Evolutionary conservation across 2,329 filamentous ascomycete species (phyloP).

Genomic region (Neonectria faginata): DNA sequence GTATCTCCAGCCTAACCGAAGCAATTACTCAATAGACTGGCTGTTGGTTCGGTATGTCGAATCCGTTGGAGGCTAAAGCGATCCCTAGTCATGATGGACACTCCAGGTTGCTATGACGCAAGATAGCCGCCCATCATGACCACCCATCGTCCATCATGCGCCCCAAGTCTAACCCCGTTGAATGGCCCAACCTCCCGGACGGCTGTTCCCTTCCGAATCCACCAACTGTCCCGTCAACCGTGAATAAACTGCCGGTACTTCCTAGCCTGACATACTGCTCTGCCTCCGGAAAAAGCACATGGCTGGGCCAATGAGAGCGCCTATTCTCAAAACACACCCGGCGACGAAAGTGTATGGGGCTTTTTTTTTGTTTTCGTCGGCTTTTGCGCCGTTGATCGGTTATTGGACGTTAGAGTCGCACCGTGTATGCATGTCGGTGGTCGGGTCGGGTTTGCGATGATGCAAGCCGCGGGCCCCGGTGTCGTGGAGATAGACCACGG

Average conservation of each 20-base stretch:
- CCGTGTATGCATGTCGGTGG: not conserved
- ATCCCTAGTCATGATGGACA: not conserved
- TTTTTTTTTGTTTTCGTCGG: not conserved
- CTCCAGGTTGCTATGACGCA: constrained; percentile 3
- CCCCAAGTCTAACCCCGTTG: not conserved
- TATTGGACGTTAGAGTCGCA: not conserved
- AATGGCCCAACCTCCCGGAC: not conserved
- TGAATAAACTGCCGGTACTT: not conserved
- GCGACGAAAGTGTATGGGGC: not conserved
- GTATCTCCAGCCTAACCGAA: not conserved
- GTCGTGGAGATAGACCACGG: not conserved
- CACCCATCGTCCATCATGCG: not conserved
- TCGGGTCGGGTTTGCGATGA: not conserved
- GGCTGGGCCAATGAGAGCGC: constrained; percentile 3
- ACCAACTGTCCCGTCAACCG: too few relatives aligned
- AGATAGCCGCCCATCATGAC: not conserved
- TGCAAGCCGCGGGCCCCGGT: constrained; percentile 9
- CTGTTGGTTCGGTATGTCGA: not conserved
- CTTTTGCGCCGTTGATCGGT: not conserved
- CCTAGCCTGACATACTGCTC: not conserved
- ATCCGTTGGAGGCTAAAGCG: not conserved
- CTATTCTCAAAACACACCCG: not conserved
- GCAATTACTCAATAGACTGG: not conserved
- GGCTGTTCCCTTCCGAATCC: not conserved
- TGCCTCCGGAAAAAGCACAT: constrained; percentile 5